Percentiles rank a stretch among this genome's conserved stretches.
phyloP scores from a whole-genome alignment of 495 filamentous ascomycete genomes.

The Lentithecium fluviatile region DNA sequence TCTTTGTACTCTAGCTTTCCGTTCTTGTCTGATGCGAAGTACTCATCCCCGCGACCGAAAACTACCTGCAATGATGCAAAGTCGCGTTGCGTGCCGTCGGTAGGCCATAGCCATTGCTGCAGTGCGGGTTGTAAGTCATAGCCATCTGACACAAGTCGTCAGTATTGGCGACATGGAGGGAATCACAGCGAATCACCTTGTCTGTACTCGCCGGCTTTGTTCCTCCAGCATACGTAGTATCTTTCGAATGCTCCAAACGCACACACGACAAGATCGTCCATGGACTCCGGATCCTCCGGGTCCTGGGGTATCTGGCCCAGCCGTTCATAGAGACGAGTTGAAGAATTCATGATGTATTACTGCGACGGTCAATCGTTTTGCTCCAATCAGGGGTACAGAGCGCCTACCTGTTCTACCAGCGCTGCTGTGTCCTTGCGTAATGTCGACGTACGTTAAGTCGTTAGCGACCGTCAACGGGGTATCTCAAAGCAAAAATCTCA shows the following conservation, averaged over 20 bases:
- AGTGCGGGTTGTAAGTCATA: slow-evolving; percentile 44
- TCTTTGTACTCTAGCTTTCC: slow-evolving; percentile 41
- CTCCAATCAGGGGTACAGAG: too few species aligned
- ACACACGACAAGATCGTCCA: slow-evolving; percentile 30
- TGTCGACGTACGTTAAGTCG: neutral
- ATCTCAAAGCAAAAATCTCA: neutral
- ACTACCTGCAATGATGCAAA: slow-evolving; percentile 46
- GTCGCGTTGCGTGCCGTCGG: slow-evolving; percentile 43
- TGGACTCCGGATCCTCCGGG: slow-evolving; percentile 28
- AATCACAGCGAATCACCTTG: slow-evolving; percentile 19
- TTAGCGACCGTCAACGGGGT: too few species aligned
- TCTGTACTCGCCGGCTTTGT: slow-evolving; percentile 25
- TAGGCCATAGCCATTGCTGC: slow-evolving; percentile 46
- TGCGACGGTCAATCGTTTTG: neutral
- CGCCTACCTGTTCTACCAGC: too few species aligned
- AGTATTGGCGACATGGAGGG: neutral
- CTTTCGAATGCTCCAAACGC: slow-evolving; percentile 35
- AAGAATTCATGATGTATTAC: slow-evolving; percentile 17
- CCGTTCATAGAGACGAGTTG: slow-evolving; percentile 26
- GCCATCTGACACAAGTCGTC: slow-evolving; percentile 35
- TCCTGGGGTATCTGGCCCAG: slow-evolving; percentile 29
- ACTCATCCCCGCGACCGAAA: slow-evolving; percentile 46
- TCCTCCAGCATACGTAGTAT: slow-evolving; percentile 37
- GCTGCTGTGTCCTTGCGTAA: neutral
- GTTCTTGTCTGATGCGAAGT: slow-evolving; percentile 46